Base-by-base conservation (phyloP, 208 protist species). In the Tritrichomonas foetus region DNA sequence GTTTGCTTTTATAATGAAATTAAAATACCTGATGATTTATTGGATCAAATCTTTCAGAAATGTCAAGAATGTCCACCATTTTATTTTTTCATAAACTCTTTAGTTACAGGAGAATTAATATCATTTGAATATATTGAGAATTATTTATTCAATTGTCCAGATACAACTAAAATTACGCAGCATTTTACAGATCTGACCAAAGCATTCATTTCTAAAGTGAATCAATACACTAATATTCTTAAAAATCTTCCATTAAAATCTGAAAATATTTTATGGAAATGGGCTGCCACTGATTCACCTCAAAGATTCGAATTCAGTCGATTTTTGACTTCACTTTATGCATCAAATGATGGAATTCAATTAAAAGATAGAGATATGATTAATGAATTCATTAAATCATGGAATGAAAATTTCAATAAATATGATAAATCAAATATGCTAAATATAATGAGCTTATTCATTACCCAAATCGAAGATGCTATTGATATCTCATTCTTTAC, bases 191-290 rank as follows among this genome's bases (percentile, higher is more conserved):
- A 89, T 22, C 27, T 89, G 30, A 8, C 39, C 8, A 69, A 69
- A 30, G 25, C 13, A n/a, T 69, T 69, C 27, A 69, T 69, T n/a
- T 69, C 8, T 16, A 69, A 69, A n/a, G 5, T 69, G 8, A 69
- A 69, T 69, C 3, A 69, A 5, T 69, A n/a, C 27, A 5, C 8
- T n/a, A n/a, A 3, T 33, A n/a, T 1, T 30, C 14, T 89, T 27
- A 89, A 13, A 57, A 39, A 30, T 39, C 1, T 89, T 20, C 78
- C 78, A 36, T 57, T 89, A 9, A n/a, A 57, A 39, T 1, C 27
- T 27, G 78, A 89, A 33, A 9, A 89, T n/a, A 61, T 89, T 14
- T 49, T 89, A 20, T 89, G 78, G 78, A 89, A 89, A 57, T 36
- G 33, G 0, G 33, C 78, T 11, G 36, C 30, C 33, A 27, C 47